phyloP scores from a whole-genome alignment of 371 early-diverging fungal genomes.

The Zychaea mexicana region DNA sequence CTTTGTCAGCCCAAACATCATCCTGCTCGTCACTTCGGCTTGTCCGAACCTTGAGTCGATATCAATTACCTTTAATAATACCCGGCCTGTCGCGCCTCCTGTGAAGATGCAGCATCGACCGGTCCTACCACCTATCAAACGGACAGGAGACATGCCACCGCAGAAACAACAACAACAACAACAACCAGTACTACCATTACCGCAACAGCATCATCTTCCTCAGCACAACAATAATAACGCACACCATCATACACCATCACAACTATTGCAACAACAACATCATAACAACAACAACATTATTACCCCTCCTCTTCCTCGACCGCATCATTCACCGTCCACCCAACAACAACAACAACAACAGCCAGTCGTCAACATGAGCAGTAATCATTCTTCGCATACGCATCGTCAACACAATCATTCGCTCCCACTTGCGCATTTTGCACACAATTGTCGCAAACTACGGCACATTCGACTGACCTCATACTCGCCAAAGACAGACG shows the following conservation, averaged over 20 bases:
- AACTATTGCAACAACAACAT: conserved; percentile 12
- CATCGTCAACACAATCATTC: conserved; percentile 20
- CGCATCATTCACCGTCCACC: conserved; percentile 9
- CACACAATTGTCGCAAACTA: conserved; percentile 43
- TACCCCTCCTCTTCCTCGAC: conserved; percentile 11
- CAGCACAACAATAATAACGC: not conserved
- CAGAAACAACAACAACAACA: conserved; percentile 14
- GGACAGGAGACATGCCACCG: conserved; percentile 13
- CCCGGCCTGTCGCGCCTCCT: conserved; percentile 39
- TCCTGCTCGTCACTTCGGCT: conserved; percentile 36
- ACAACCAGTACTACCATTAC: too few species aligned
- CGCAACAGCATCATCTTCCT: conserved; percentile 5
- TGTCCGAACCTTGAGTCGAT: conserved; percentile 45
- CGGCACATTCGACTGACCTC: conserved; percentile 38
- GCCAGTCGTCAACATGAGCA: not conserved
- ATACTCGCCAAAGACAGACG: conserved; percentile 49
- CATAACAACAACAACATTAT: conserved; percentile 5
- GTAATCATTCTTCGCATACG: not conserved
- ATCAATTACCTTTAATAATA: conserved; percentile 37
- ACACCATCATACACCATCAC: conserved; percentile 8
- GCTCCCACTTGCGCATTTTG: conserved; percentile 46
- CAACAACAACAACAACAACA: conserved; percentile 8
- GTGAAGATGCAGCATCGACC: conserved; percentile 16
- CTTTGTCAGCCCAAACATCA: conserved; percentile 32
- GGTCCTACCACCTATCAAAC: conserved; percentile 22